Conservation (phyloP, 169 alveolate species). For the Neospora caninum region DNA sequence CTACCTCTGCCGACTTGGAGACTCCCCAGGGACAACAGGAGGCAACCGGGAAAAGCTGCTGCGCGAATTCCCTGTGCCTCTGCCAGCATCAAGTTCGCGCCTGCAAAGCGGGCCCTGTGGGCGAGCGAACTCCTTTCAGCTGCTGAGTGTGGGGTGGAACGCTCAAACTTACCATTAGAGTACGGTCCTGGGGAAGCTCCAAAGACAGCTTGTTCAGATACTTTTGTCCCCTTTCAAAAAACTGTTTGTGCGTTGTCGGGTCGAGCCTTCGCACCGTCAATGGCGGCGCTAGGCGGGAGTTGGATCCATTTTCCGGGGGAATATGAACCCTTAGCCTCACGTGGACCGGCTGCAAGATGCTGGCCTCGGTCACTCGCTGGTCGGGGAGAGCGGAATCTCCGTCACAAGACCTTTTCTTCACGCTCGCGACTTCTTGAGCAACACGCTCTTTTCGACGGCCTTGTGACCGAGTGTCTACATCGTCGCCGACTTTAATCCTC, state of each 20-base stretch:
- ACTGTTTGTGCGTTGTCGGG: neutral
- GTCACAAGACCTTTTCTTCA: too few relatives aligned
- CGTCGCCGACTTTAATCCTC: too few relatives aligned
- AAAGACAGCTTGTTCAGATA: neutral
- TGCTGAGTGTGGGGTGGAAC: too few relatives aligned
- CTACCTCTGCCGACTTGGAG: neutral
- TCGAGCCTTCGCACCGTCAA: constrained; percentile 19
- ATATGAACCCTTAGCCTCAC: neutral
- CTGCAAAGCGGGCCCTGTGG: too few relatives aligned
- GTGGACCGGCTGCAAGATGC: neutral
- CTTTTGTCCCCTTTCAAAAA: neutral
- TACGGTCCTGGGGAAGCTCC: neutral
- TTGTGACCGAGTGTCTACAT: too few relatives aligned
- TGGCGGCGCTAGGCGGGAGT: neutral
- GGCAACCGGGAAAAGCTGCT: too few relatives aligned
- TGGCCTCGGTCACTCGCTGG: neutral
- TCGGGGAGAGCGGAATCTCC: neutral
- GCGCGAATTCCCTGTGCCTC: too few relatives aligned
- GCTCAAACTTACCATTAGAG: neutral
- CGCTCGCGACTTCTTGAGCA: too few relatives aligned
- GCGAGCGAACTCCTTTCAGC: too few relatives aligned
- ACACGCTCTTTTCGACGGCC: too few relatives aligned
- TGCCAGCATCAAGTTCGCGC: too few relatives aligned
- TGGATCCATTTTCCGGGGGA: neutral
- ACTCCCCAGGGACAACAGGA: neutral